phyloP scores from a whole-genome alignment of 2,329 filamentous ascomycete species.

The Pseudogymnoascus sp. region DNA sequence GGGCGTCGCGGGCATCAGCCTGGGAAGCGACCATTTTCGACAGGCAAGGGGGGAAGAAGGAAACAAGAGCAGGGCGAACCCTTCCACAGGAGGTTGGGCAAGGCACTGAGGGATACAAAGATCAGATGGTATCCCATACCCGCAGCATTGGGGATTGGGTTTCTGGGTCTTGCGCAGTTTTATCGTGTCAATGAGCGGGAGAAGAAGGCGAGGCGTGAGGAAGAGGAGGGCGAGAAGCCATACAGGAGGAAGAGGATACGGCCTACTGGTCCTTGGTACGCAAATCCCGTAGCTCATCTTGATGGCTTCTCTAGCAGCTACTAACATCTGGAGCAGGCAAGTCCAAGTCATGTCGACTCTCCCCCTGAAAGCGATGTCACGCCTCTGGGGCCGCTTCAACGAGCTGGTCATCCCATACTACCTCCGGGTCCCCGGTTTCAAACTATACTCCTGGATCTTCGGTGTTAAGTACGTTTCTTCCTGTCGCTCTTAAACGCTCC shows the following conservation, averaged over 20 bases:
- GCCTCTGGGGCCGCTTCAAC: slow-evolving; percentile 68
- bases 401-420: slow-evolving; percentile 64
- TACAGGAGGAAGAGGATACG: slow-evolving; percentile 49
- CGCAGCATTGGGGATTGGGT: slow-evolving; percentile 59
- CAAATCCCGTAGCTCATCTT: background rate
- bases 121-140: slow-evolving; percentile 69
- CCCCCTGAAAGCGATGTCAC: slow-evolving; percentile 63
- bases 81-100: slow-evolving; percentile 49
- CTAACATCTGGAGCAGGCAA: slow-evolving; percentile 38
- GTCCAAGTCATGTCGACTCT: slow-evolving; percentile 69
- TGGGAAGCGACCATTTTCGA: slow-evolving; percentile 18
- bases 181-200: slow-evolving; percentile 51
- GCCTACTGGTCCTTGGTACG: slow-evolving; percentile 59
- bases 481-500: background rate
- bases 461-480: slow-evolving; percentile 51
- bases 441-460: slow-evolving; percentile 66
- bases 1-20: background rate
- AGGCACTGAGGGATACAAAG: slow-evolving; percentile 55
- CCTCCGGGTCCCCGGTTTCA: slow-evolving; percentile 65
- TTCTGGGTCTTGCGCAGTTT: slow-evolving; percentile 58
- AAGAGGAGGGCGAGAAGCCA: slow-evolving; percentile 28
- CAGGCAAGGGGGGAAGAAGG: slow-evolving; percentile 21
- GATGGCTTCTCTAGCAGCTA: background rate
- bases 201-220: slow-evolving; percentile 32
- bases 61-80: slow-evolving; percentile 4